Evolutionary conservation across 768 basidiomycete genomes (phyloP), one percentile per base, ranked within the genome.

Genomic region (Fistulinella prunicolor): DNA sequence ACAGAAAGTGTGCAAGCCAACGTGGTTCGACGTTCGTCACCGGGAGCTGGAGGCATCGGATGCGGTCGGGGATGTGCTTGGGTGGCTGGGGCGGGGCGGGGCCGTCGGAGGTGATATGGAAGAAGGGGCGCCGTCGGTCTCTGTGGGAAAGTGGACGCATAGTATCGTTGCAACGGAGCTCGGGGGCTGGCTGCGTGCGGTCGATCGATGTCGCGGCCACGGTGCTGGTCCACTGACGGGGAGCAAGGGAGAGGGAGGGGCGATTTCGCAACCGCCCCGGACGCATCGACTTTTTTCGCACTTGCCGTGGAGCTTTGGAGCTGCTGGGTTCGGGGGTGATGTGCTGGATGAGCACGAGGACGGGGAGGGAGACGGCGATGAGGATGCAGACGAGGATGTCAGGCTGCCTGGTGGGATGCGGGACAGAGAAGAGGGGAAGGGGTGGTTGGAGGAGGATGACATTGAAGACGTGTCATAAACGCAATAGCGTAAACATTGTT

Each of bases 1-100:
- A 9, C 96, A 98, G 65, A 93, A 89, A 58, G 71, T 90, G 13
- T 83, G 76, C 71, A 98, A 98, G 69, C 90, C 93, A 3, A 80
- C 82, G 24, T 92, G 88, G 70, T 99, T 94, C 63, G 82, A 86
- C 23, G 70, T 68, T 35, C 69, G 83, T 13, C 68, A 70, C 23
- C 74, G 70, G 58, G 79, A 81, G 59, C 76, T 79, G 49, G 77
- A 79, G n/a, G 81, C 81, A 4, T 75, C 75, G 67, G 81, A 77
- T 44, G 80, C 74, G 17, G 72, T 89, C 29, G 68, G 73, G 44
- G 77, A 80, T 54, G 76, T 80, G 0, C 43, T 54, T 14, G 69
- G 68, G 37, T 89, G 89, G 89, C 65, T 87, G 16, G 64, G 71
- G 13, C 67, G 63, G 30, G 65, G 60, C 7, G 46, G 49, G 19